Conservation (phyloP, 768 basidiomycete genomes). For the Russula earlei region DNA sequence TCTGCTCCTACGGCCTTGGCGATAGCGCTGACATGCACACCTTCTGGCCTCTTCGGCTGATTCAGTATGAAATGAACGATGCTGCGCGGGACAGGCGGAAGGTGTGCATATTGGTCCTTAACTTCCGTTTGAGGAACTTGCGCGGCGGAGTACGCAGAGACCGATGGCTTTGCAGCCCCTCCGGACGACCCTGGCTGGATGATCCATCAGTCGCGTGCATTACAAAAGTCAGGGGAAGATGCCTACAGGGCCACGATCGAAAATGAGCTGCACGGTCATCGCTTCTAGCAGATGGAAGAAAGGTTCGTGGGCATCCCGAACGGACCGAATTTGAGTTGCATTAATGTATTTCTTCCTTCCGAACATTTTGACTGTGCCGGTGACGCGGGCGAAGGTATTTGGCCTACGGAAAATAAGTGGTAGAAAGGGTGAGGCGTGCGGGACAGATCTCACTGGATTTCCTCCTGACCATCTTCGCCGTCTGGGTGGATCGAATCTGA, state of each 20-base stretch:
- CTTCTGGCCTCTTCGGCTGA: constrained; percentile 45
- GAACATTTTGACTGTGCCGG: constrained; percentile 77
- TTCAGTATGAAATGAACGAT: constrained; percentile 57
- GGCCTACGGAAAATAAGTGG: constrained; percentile 37
- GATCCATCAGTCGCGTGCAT: not conserved
- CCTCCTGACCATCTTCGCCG: constrained; percentile 40
- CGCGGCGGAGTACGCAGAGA: constrained; percentile 30
- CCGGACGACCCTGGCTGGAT: constrained; percentile 21
- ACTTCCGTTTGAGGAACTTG: constrained; percentile 19
- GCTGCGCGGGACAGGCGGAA: constrained; percentile 49
- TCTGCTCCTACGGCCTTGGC: constrained; percentile 52
- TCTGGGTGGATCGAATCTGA: constrained; percentile 54
- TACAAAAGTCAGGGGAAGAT: not conserved
- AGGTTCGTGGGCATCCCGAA: constrained; percentile 65
- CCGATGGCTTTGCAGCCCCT: not conserved
- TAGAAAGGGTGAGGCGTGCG: not conserved
- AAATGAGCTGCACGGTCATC: constrained; percentile 54
- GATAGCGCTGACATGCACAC: constrained; percentile 66
- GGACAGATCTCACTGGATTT: constrained; percentile 33
- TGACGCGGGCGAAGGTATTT: constrained; percentile 68
- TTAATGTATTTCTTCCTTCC: constrained; percentile 76
- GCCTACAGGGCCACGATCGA: constrained; percentile 60
- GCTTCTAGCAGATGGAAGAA: constrained; percentile 76
- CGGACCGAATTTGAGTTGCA: constrained; percentile 58
- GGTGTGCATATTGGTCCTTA: constrained; percentile 31